Conservation (phyloP, 768 basidiomycete species). For the Lenzites betulinus region DNA sequence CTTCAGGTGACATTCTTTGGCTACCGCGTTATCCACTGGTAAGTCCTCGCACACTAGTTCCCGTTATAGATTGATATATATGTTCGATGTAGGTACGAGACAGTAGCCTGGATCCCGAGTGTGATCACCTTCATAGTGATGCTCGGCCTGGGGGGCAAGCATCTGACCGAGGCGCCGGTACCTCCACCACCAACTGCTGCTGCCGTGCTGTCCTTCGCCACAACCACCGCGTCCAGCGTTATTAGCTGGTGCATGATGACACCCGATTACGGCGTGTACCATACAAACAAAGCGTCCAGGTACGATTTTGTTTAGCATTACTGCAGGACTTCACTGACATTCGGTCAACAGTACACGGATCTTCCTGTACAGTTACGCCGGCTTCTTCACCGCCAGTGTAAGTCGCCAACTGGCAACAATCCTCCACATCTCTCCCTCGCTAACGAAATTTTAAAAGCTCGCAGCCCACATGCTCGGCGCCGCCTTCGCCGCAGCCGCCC, state of each 20-base stretch:
- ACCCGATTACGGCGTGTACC: conserved; percentile 52
- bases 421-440: not conserved
- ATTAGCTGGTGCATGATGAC: conserved; percentile 47
- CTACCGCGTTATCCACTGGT: conserved; percentile 36
- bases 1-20: conserved; percentile 38
- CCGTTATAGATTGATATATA: not conserved
- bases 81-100: conserved; percentile 34
- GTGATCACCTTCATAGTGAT: conserved; percentile 41
- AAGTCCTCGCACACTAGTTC: not conserved
- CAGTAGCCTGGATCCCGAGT: conserved; percentile 43
- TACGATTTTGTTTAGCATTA: conserved; percentile 8
- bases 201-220: conserved; percentile 45
- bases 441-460: conserved; percentile 29
- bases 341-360: conserved; percentile 36
- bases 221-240: conserved; percentile 46
- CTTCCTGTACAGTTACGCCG: conserved; percentile 49
- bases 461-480: conserved; percentile 47
- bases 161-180: conserved; percentile 30
- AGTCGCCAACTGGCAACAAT: conserved; percentile 26
- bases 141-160: conserved; percentile 39
- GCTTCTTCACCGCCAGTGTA: conserved; percentile 45
- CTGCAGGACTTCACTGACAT: not conserved
- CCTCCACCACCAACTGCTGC: conserved; percentile 35
- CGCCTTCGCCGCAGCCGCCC: conserved; percentile 46
- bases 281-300: conserved; percentile 36